A percentile compares a stretch with the other conserved stretches of the same genome.
phyloP scores from a whole-genome alignment of 2,329 filamentous ascomycete genomes.

The Celoporthe dispersa region DNA sequence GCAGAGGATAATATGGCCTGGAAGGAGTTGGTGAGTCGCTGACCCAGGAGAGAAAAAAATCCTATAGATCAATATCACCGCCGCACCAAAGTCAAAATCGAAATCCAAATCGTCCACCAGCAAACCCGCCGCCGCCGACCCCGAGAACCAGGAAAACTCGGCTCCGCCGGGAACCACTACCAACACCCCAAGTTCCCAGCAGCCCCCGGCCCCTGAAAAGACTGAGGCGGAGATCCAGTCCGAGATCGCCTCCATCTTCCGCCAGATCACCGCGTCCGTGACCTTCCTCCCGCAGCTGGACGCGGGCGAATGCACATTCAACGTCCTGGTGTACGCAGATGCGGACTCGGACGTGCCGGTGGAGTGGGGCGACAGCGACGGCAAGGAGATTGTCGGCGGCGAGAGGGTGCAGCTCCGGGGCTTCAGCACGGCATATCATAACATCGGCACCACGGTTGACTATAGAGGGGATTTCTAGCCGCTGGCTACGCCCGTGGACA shows the following conservation, averaged over 20 bases:
- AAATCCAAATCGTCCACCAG: slow-evolving; percentile 62
- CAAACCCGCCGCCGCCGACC: slow-evolving; percentile 52
- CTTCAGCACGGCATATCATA: slow-evolving; percentile 93
- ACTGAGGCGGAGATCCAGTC: slow-evolving; percentile 92
- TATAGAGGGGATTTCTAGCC: slow-evolving; percentile 52
- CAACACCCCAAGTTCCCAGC: slow-evolving; percentile 32
- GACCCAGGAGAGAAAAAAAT: background rate
- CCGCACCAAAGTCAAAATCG: slow-evolving; percentile 42
- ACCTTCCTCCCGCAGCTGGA: slow-evolving; percentile 90
- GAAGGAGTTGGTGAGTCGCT: too few species aligned
- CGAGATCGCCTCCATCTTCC: slow-evolving; percentile 95
- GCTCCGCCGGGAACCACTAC: slow-evolving; percentile 37
- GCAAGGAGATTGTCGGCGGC: slow-evolving; percentile 92
- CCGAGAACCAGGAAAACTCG: slow-evolving; percentile 72
- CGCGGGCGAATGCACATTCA: slow-evolving; percentile 95
- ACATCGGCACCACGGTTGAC: slow-evolving; percentile 93
- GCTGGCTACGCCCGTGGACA: background rate
- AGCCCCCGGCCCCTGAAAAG: slow-evolving; percentile 64
- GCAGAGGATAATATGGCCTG: too few species aligned
- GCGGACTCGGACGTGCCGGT: slow-evolving; percentile 95
- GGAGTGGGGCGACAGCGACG: slow-evolving; percentile 98
- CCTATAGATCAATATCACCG: slow-evolving; percentile 46
- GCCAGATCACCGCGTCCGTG: slow-evolving; percentile 96
- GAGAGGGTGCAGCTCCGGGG: slow-evolving; percentile 95
- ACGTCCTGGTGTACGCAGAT: slow-evolving; percentile 96